Base-by-base conservation (phyloP, 305 asterid genomes). In the Plantago rigida region DNA sequence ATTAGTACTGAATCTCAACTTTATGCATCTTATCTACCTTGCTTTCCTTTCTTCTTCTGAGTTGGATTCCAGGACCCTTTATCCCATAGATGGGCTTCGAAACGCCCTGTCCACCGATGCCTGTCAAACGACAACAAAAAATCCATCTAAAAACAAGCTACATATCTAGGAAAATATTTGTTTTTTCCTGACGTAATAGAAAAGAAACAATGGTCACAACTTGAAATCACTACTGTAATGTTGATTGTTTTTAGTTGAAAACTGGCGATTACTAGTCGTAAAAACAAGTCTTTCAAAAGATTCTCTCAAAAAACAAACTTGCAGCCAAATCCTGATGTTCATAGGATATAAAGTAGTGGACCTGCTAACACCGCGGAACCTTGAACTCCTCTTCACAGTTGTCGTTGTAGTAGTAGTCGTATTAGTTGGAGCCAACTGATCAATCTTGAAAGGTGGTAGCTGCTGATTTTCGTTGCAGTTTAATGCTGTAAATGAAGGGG, bases 51-150 rank as follows among this genome's bases (percentile, higher is more conserved):
- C 80, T 82, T 82, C 60, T 73, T 82, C 71, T 80, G 89, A 17
- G 89, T 82, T 3, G 53, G 80, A 78, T 82, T 82, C 89, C 86
- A 82, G 19, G 82, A 71, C 64, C 77, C 80, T 69, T 82, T 82
- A 70, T 82, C 89, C 86, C 89, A 82, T 36, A 80, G 57, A 74
- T 82, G 89, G 64, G 89, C 86, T 59, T 82, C 89, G 13, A 42
- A 80, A 17, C 89, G 78, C 55, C 86, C 83, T 2, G 86, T 82
- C 89, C 89, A 80, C 46, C 86, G 64, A 71, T 80, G 89, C 46
- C 89, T 82, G 64, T 19, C 8, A 50, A 51, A 15, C 22, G 6
- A 28, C 14, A 9, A 60, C 39, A 51, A 51, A 26, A 26, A 52
- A 52, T 13, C 26, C 6, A 3, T 26, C 39, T 2, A 15, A 22